Evolutionary conservation across 2,329 filamentous ascomycete species (phyloP), one percentile per base, ranked within the genome.

Genomic region (Colletotrichum tofieldiae): DNA sequence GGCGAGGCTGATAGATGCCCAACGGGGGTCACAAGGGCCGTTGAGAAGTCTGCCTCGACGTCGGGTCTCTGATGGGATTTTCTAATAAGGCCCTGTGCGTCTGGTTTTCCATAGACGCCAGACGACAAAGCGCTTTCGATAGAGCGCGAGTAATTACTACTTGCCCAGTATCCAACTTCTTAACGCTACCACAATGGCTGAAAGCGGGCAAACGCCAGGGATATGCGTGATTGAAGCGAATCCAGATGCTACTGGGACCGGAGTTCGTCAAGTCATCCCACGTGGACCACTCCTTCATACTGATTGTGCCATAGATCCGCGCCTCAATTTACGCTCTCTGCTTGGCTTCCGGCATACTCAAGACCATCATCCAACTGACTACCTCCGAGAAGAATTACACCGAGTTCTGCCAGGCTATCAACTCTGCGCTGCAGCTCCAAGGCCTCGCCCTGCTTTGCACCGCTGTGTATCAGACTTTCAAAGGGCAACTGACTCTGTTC

Each of bases 311-410:
- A 20, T 20, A 35, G 52, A 55, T 35, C 11, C 32, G 52, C 32
- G 32, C 52, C 37, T 55, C 52, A 11, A 55, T 55, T 16, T 62
- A 51, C n/a, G 23, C 60, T 7, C 32, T 51, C 7, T 62, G 60
- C 60, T 51, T 62, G 45, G 45, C 32, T n/a, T 62, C 45, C 9
- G 45, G 60, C 7, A 39, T 62, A 14, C 45, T 62, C 29, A 52
- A 62, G 26, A 62, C 45, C 45, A 23, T 41, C 1, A 51, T 62
- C 45, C 11, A 52, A 5, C 41, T 37, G 39, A 52, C 35, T 5
- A 41, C 60, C 6, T 62, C 60, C 45, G 60, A 62, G 12, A 62
- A 29, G 45, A 62, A 62, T 32, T 62, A 52, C 32, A 14, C 11
- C 20, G 60, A 62, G 60, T 51, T 62, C 26, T 62, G 43, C 32